Evolutionary conservation across 148 eudicot species (phyloP).

Genomic region (Agrostemma githago): DNA sequence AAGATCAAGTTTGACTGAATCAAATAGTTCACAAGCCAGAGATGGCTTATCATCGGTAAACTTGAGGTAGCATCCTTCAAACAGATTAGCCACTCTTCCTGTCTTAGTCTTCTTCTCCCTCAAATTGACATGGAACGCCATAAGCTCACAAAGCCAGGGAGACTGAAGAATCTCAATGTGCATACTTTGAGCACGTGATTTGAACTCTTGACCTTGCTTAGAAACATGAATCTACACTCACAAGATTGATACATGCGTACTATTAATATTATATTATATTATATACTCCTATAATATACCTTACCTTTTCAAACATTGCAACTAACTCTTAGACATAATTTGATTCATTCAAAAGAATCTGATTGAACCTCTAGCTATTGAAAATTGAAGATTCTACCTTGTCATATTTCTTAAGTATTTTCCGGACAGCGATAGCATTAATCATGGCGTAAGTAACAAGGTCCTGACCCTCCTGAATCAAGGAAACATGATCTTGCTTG

Average conservation of each 20-base stretch:
- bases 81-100: conserved; percentile 36
- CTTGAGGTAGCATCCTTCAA: conserved; percentile 59
- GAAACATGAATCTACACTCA: conserved; percentile 69
- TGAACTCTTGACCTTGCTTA: conserved; percentile 87
- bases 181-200: conserved; percentile 83
- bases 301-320: conserved; percentile 1
- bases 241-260: conserved; percentile 1
- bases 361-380: background rate
- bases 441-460: conserved; percentile 76
- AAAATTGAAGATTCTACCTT: conserved; percentile 47
- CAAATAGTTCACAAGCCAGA: conserved; percentile 72
- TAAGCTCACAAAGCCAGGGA: conserved; percentile 93
- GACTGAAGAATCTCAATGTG: conserved; percentile 91
- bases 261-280: background rate
- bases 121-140: conserved; percentile 83
- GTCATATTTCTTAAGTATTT: conserved; percentile 88
- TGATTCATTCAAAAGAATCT: conserved; percentile 5
- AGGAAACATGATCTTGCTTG: conserved; percentile 50
- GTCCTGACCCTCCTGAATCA: conserved; percentile 73
- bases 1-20: conserved; percentile 75
- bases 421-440: conserved; percentile 81
- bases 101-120: conserved; percentile 44
- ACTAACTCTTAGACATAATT: background rate
- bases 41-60: conserved; percentile 65
- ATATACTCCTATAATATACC: conserved; percentile 1